Evolutionary conservation across 2,329 filamentous ascomycete genomes (phyloP).

Genomic region (Trichoderma gracile): DNA sequence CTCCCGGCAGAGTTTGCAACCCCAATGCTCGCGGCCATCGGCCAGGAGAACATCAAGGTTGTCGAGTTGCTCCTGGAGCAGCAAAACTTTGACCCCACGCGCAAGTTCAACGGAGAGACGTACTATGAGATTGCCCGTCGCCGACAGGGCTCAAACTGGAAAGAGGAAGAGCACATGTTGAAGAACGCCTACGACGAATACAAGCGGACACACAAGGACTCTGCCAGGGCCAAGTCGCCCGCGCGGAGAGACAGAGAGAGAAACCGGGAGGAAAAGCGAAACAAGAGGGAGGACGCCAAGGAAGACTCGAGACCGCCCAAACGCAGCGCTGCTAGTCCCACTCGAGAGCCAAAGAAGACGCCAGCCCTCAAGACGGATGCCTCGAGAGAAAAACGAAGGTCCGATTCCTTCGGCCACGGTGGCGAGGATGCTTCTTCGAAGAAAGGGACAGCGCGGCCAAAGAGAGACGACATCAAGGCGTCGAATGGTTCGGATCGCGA

Average conservation of each 20-base stretch:
- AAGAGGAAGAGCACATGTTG: slow-evolving; percentile 79
- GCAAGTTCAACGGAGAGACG: slow-evolving; percentile 71
- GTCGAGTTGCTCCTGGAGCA: slow-evolving; percentile 78
- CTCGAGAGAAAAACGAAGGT: slow-evolving; percentile 52
- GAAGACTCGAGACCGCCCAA: slow-evolving; percentile 49
- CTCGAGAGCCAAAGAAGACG: slow-evolving; percentile 52
- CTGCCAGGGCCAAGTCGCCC: slow-evolving; percentile 53
- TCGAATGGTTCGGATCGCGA: slow-evolving; percentile 56
- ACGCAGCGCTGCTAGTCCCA: slow-evolving; percentile 52
- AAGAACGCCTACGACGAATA: slow-evolving; percentile 72
- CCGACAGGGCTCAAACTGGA: slow-evolving; percentile 83
- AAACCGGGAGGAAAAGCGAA: slow-evolving; percentile 47
- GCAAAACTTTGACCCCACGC: slow-evolving; percentile 77
- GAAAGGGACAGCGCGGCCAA: slow-evolving; percentile 54
- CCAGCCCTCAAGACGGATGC: slow-evolving; percentile 42
- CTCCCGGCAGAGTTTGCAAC: slow-evolving; percentile 74
- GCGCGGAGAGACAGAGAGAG: slow-evolving; percentile 45
- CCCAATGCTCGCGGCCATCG: slow-evolving; percentile 91
- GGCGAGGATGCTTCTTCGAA: slow-evolving; percentile 52
- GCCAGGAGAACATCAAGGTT: slow-evolving; percentile 81
- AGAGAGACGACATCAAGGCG: slow-evolving; percentile 54
- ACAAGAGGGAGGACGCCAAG: slow-evolving; percentile 46
- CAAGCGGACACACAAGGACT: slow-evolving; percentile 53
- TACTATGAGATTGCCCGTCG: slow-evolving; percentile 87
- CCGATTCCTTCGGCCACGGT: slow-evolving; percentile 44